phyloP scores from a whole-genome alignment of 2,329 filamentous ascomycete genomes.

The Ophiosphaerella korrae region DNA sequence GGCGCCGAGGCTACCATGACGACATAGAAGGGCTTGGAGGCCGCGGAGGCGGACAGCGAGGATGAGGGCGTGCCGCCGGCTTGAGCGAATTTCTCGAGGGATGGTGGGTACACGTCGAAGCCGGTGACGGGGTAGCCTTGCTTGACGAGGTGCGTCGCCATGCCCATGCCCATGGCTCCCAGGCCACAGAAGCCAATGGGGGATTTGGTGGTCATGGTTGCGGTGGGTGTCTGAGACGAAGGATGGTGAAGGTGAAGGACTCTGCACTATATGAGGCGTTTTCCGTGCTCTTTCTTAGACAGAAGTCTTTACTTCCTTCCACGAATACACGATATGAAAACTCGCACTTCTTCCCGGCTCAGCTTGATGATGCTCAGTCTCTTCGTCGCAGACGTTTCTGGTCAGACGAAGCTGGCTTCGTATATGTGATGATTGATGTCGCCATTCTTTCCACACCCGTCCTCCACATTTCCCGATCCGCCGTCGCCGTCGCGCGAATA shows the following conservation, averaged over 20 bases:
- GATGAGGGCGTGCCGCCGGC: conserved; percentile 66
- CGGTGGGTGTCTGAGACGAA: background rate
- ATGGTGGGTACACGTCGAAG: conserved; percentile 72
- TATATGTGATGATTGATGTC: too few species aligned
- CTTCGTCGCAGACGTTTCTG: too few species aligned
- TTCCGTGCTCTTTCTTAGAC: too few species aligned
- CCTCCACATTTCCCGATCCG: conserved; percentile 3
- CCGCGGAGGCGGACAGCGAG: conserved; percentile 66
- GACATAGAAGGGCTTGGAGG: conserved; percentile 65
- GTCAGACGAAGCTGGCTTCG: too few species aligned
- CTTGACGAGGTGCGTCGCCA: conserved; percentile 75
- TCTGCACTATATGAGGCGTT: background rate
- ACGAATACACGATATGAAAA: too few species aligned
- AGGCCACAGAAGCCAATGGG: conserved; percentile 73
- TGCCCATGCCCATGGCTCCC: conserved; percentile 81
- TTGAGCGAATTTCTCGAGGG: conserved; percentile 67
- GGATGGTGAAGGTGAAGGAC: background rate
- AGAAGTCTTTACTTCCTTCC: too few species aligned
- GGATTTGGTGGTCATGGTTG: conserved; percentile 48
- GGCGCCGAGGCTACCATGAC: conserved; percentile 77
- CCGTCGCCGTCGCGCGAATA: conserved; percentile 7
- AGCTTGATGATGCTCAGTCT: too few species aligned
- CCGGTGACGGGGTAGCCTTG: conserved; percentile 70
- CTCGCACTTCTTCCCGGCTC: too few species aligned
- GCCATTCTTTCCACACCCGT: background rate